Evolutionary conservation across 352 stramenopile genomes (phyloP).

Genomic region (Detonula confervacea): DNA sequence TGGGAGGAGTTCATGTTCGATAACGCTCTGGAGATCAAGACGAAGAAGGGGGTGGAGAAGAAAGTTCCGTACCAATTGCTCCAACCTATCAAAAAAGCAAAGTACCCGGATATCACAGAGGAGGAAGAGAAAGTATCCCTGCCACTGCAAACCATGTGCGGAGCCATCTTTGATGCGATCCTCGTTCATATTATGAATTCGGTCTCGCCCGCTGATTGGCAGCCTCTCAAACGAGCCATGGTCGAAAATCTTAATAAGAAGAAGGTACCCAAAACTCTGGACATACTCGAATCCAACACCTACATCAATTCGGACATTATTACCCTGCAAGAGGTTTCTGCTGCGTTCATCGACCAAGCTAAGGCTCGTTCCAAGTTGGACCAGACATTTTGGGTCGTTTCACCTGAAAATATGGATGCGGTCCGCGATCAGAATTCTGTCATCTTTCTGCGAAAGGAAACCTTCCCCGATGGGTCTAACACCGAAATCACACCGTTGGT

Average conservation of each 20-base stretch:
- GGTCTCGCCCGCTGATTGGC: constrained; percentile 79
- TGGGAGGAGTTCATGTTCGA: constrained; percentile 88
- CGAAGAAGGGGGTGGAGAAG: constrained; percentile 55
- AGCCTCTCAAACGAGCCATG: constrained; percentile 85
- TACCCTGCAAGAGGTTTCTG: constrained; percentile 86
- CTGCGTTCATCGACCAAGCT: constrained; percentile 78
- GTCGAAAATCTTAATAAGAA: constrained; percentile 85
- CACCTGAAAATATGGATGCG: constrained; percentile 74
- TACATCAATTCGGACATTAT: constrained; percentile 86
- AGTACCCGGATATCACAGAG: constrained; percentile 86
- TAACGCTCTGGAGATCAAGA: constrained; percentile 64
- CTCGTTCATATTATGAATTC: constrained; percentile 89
- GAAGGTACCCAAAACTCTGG: constrained; percentile 85
- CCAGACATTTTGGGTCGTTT: constrained; percentile 80
- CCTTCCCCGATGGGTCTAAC: constrained; percentile 70
- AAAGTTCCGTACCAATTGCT: constrained; percentile 82
- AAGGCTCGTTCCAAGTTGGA: constrained; percentile 61
- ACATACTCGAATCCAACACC: constrained; percentile 85
- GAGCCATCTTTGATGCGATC: constrained; percentile 88
- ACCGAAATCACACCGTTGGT: constrained; percentile 84
- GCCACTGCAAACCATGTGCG: constrained; percentile 86
- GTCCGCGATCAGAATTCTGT: constrained; percentile 89
- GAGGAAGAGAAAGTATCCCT: constrained; percentile 86
- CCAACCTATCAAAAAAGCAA: constrained; percentile 84
- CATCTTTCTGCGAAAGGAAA: constrained; percentile 85